Evolutionary conservation across 164 flowering plant genomes (phyloP).

Genomic region (Nymphaea thermarum): DNA sequence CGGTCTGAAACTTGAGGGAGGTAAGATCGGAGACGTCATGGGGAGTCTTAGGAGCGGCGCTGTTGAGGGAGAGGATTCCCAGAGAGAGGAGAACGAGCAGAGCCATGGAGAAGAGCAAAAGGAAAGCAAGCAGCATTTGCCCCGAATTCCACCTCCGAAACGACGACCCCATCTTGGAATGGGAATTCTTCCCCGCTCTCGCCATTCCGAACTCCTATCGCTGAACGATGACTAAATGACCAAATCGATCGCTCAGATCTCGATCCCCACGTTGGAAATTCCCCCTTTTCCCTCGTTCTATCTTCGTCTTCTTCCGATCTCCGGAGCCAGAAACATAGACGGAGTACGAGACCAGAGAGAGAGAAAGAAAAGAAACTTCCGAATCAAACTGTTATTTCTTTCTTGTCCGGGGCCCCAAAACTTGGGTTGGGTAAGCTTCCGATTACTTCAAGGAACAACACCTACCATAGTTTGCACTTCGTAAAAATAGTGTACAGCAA

Average conservation of each 20-base stretch:
- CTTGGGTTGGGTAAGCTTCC: too few species aligned
- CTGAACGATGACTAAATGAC: neutral
- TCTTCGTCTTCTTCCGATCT: neutral
- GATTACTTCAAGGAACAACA: too few species aligned
- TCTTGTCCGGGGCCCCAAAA: too few species aligned
- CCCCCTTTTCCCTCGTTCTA: neutral
- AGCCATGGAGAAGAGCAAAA: constrained; percentile 3
- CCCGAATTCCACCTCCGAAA: neutral
- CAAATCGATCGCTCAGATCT: neutral
- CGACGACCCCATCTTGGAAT: neutral
- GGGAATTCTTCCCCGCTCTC: neutral
- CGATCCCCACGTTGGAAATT: too few species aligned
- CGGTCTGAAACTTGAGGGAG: neutral
- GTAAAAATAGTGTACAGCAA: too few species aligned
- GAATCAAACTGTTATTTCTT: too few species aligned
- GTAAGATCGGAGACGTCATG: neutral
- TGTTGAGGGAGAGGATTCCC: constrained; percentile 45
- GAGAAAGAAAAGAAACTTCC: too few species aligned
- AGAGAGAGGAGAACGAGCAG: constrained; percentile 48
- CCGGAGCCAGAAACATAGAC: neutral
- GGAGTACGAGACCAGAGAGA: too few species aligned
- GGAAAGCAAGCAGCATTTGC: constrained; percentile 13
- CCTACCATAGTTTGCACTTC: too few species aligned
- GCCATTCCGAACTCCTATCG: neutral
- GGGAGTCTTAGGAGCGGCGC: constrained; percentile 1